Conservation (phyloP, 1,284 basidiomycete species). For the Golubevia sp. region DNA sequence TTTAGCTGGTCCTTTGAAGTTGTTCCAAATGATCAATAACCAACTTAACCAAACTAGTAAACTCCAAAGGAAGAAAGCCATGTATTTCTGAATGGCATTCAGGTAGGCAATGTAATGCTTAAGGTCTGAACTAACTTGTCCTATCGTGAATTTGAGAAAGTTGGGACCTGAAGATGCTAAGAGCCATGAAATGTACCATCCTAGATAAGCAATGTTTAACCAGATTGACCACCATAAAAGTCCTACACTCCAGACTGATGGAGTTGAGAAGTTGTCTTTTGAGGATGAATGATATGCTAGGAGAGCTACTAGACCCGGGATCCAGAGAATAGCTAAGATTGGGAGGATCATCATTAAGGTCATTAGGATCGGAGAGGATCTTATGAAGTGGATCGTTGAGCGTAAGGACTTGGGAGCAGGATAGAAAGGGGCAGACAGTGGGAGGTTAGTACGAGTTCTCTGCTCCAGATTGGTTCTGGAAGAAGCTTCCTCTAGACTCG, state of each 20-base stretch:
- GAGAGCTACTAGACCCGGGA: constrained; percentile 40
- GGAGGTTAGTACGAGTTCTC: no score
- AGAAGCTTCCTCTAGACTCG: no score
- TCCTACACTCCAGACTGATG: constrained; percentile 34
- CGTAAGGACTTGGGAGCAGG: no score
- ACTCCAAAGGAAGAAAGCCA: constrained; percentile 47
- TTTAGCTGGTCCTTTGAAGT: constrained; percentile 35
- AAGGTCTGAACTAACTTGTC: constrained; percentile 6
- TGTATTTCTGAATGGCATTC: constrained; percentile 27
- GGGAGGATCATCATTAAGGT: constrained; percentile 11
- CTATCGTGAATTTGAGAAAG: neutral
- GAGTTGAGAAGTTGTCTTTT: constrained; percentile 22
- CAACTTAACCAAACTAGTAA: constrained; percentile 33
- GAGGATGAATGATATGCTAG: constrained; percentile 13
- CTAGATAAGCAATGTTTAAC: constrained; percentile 41
- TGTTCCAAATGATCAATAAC: constrained; percentile 35
- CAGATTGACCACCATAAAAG: constrained; percentile 52
- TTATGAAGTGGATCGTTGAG: no score
- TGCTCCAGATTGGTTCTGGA: no score
- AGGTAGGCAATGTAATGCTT: constrained; percentile 5
- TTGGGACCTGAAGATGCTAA: constrained; percentile 17
- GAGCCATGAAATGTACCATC: constrained; percentile 29
- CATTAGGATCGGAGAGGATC: no score
- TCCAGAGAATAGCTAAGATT: constrained; percentile 38
- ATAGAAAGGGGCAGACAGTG: no score